These are phyloP conservation scores for Penicillium sp. DNA, from an alignment of 2,329 filamentous ascomycete genomes.

Conservation along the genomic window DNA sequence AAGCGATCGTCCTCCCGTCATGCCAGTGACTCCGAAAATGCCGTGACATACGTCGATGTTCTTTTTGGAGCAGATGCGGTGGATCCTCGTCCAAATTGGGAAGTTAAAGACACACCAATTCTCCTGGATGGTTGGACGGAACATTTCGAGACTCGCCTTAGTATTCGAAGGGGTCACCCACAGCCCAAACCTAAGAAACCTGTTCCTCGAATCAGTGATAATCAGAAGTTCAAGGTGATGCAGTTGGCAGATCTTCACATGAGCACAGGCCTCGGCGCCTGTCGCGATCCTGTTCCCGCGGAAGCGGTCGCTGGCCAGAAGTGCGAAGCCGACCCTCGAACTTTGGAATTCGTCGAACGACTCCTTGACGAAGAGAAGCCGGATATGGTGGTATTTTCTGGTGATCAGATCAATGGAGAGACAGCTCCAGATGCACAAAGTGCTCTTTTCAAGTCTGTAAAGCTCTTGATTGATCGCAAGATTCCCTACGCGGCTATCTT, in stretches of 20 bases:
- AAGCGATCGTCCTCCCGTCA: constrained; percentile 69
- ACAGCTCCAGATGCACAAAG: constrained; percentile 88
- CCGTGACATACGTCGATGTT: constrained; percentile 79
- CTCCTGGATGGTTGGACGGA: constrained; percentile 63
- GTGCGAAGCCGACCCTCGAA: constrained; percentile 89
- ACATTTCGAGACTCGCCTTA: constrained; percentile 70
- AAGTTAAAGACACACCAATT: constrained; percentile 70
- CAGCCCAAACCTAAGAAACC: constrained; percentile 63
- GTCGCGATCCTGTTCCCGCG: constrained; percentile 80
- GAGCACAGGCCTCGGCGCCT: constrained; percentile 81
- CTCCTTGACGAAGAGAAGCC: constrained; percentile 91
- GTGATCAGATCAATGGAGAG: constrained; percentile 94
- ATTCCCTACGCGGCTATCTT: constrained; percentile 94
- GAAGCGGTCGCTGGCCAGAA: constrained; percentile 65
- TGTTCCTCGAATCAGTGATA: constrained; percentile 74
- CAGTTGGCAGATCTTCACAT: constrained; percentile 93
- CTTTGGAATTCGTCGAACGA: constrained; percentile 80
- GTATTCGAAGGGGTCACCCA: constrained; percentile 69
- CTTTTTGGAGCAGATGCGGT: constrained; percentile 88
- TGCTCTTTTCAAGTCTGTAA: constrained; percentile 89
- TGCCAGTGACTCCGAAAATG: constrained; percentile 70
- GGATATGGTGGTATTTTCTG: constrained; percentile 85
- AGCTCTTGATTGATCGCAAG: constrained; percentile 78
- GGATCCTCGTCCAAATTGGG: constrained; percentile 84
- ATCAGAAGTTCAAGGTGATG: constrained; percentile 96